Percentiles rank a stretch among this genome's conserved stretches.
phyloP scores from a whole-genome alignment of 2,329 filamentous ascomycete species.

The Phoma herbarum region DNA sequence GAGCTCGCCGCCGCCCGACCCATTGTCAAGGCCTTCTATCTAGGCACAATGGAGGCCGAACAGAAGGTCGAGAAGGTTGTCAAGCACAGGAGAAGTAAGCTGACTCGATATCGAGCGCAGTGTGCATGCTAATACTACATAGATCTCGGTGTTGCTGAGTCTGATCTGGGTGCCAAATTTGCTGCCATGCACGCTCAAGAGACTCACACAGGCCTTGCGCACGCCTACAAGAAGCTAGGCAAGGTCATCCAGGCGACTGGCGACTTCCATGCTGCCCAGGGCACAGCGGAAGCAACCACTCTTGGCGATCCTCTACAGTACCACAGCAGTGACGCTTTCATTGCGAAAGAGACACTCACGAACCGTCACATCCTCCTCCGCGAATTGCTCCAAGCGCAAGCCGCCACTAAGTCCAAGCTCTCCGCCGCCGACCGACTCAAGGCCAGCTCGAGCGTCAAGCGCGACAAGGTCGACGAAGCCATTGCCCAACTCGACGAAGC shows the following conservation, averaged over 20 bases:
- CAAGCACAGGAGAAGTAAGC: conserved; percentile 84
- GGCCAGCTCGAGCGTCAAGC: conserved; percentile 82
- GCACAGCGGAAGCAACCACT: conserved; percentile 94
- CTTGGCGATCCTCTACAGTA: conserved; percentile 93
- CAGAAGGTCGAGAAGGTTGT: conserved; percentile 97
- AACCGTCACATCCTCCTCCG: conserved; percentile 97
- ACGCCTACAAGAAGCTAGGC: conserved; percentile 93
- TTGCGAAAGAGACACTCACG: conserved; percentile 97
- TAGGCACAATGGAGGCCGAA: conserved; percentile 94
- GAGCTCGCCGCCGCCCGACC: conserved; percentile 91
- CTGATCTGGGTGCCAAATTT: conserved; percentile 91
- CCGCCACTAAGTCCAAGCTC: conserved; percentile 81
- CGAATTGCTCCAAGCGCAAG: conserved; percentile 90
- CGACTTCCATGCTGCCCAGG: conserved; percentile 95
- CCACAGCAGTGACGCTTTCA: conserved; percentile 93
- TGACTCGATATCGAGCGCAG: not conserved
- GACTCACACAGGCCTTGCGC: conserved; percentile 83
- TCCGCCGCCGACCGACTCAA: conserved; percentile 89
- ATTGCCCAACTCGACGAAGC: conserved; percentile 90
- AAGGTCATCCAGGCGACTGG: conserved; percentile 92
- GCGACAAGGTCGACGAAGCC: conserved; percentile 98
- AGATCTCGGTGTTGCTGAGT: conserved; percentile 92
- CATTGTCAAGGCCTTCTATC: conserved; percentile 92
- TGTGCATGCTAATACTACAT: conserved; percentile 39
- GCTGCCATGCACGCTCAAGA: conserved; percentile 89